Conservation (phyloP, 306 rosid species). For the Cucumis melo region DNA sequence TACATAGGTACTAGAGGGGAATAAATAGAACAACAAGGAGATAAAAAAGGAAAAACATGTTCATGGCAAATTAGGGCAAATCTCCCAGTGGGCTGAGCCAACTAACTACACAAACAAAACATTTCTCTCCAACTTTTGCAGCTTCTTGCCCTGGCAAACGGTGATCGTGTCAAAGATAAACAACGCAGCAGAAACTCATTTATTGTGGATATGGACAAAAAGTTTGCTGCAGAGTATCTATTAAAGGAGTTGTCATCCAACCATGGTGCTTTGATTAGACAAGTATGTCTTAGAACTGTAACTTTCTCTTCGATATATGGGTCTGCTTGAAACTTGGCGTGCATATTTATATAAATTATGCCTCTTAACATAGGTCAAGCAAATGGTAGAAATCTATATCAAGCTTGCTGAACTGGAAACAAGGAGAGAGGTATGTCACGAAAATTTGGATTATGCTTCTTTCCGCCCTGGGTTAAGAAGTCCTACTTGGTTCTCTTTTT, state of each 20-base stretch:
- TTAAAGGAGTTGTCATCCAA: conserved; percentile 54
- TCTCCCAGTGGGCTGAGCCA: too few relatives aligned
- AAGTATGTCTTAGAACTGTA: conserved; percentile 27
- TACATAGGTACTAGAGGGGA: too few relatives aligned
- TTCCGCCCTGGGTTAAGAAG: neutral
- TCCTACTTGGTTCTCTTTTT: conserved; percentile 6
- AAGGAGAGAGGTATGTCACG: conserved; percentile 52
- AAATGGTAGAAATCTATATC: conserved; percentile 94
- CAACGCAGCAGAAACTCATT: conserved; percentile 78
- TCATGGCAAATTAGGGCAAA: too few relatives aligned
- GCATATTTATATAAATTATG: neutral
- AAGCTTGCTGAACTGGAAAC: conserved; percentile 93
- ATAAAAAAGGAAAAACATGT: too few relatives aligned
- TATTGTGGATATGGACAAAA: conserved; percentile 91
- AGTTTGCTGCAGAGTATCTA: conserved; percentile 77
- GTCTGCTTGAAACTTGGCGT: neutral
- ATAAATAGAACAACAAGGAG: too few relatives aligned
- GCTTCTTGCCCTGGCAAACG: conserved; percentile 85
- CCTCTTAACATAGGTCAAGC: conserved; percentile 43
- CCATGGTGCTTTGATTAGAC: conserved; percentile 57
- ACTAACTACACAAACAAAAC: too few relatives aligned
- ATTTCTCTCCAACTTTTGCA: conserved; percentile 9
- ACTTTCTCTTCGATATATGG: neutral
- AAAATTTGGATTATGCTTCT: neutral
- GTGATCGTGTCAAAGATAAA: conserved; percentile 87